These are phyloP conservation scores for Musa schizocarpa DNA, from an alignment of 176 grass and related monocot genomes.

Conservation along the genomic window DNA sequence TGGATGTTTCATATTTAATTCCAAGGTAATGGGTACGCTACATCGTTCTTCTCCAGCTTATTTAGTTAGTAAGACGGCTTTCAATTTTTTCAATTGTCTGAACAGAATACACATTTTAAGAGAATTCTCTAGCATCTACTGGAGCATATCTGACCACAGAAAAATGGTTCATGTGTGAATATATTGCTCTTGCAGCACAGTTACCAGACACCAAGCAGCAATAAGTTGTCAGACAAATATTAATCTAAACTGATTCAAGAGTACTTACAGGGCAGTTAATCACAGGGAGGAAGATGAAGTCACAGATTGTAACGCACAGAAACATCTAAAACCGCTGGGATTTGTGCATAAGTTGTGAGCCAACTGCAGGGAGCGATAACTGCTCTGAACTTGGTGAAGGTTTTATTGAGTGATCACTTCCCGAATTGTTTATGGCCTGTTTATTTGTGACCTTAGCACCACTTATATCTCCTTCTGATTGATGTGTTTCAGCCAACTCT, in stretches of 20 bases:
- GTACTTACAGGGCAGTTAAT: slow-evolving; percentile 3
- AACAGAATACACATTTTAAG: too few relatives aligned
- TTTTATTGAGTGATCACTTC: slow-evolving; percentile 39
- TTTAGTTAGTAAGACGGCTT: too few relatives aligned
- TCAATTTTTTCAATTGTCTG: too few relatives aligned
- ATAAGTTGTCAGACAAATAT: not conserved
- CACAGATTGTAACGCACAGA: not conserved
- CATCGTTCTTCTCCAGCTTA: too few relatives aligned
- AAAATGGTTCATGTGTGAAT: not conserved
- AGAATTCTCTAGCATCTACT: too few relatives aligned
- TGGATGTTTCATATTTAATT: too few relatives aligned
- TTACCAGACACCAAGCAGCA: too few relatives aligned
- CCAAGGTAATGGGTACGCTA: too few relatives aligned
- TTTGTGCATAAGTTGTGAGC: slow-evolving; percentile 31
- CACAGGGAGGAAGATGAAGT: not conserved
- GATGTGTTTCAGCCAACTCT: slow-evolving; percentile 37
- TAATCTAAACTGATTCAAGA: not conserved
- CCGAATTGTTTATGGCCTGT: slow-evolving; percentile 29
- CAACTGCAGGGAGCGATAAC: slow-evolving; percentile 28
- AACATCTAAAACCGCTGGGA: slow-evolving; percentile 41
- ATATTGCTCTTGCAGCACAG: not conserved
- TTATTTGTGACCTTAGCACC: slow-evolving; percentile 36
- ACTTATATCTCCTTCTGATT: slow-evolving; percentile 35
- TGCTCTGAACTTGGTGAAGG: slow-evolving; percentile 39
- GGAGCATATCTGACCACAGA: not conserved